phyloP scores from a whole-genome alignment of 768 basidiomycete genomes.

The Mycena metata region DNA sequence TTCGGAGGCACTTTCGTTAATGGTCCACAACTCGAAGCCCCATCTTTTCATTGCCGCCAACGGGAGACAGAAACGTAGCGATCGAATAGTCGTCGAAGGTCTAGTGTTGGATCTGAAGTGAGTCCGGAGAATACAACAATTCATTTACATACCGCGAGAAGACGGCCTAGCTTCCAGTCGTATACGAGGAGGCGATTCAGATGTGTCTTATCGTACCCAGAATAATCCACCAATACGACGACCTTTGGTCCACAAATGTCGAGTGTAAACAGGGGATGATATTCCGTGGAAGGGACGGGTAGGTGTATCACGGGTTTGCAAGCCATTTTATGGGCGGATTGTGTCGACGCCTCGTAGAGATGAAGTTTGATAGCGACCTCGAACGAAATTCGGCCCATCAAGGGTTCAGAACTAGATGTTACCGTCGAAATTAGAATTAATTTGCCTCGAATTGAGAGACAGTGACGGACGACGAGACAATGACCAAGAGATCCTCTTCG shows the following conservation, averaged over 20 bases:
- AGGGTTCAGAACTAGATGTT: no score
- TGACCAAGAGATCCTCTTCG: conserved; percentile 13
- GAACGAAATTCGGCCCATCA: no score
- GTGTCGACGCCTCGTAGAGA: conserved; percentile 5
- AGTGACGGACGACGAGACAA: conserved; percentile 9
- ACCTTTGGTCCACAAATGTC: not conserved
- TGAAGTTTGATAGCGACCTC: not conserved
- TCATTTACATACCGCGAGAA: conserved; percentile 15
- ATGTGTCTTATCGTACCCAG: no score
- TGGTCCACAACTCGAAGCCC: conserved; percentile 6
- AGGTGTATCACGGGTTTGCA: no score
- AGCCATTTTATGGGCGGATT: not conserved
- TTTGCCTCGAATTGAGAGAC: no score
- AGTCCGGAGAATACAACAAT: no score
- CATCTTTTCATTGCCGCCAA: not conserved
- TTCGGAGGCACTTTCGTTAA: not conserved
- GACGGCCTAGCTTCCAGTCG: conserved; percentile 6
- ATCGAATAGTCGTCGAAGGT: not conserved
- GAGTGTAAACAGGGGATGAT: not conserved
- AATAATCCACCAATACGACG: no score
- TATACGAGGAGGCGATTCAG: conserved; percentile 1
- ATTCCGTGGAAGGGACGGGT: no score
- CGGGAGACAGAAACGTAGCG: conserved; percentile 1
- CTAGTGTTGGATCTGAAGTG: not conserved
- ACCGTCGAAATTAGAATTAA: no score